phyloP scores from a whole-genome alignment of 1,284 basidiomycete genomes.

The Malassezia sympodialis region DNA sequence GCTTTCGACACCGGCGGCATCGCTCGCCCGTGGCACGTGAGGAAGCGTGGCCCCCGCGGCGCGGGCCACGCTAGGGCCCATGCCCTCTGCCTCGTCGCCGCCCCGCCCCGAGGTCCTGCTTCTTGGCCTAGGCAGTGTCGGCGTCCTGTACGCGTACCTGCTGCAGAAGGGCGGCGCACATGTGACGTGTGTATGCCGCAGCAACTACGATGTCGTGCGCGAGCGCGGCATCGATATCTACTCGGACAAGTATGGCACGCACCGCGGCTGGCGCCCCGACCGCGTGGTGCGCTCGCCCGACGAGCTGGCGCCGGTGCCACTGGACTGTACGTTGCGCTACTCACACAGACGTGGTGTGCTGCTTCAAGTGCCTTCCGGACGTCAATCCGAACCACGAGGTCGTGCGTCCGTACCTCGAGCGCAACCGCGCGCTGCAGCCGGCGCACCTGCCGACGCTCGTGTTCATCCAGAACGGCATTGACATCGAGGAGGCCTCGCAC shows the following conservation, averaged over 20 bases:
- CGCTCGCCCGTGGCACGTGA: not conserved
- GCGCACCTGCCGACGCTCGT: constrained; percentile 54
- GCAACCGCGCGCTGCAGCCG: constrained; percentile 42
- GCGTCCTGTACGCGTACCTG: constrained; percentile 56
- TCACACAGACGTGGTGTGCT: constrained; percentile 52
- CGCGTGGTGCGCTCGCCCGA: constrained; percentile 57
- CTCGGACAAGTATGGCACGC: constrained; percentile 57
- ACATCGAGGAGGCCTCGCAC: constrained; percentile 62
- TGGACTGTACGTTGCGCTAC: constrained; percentile 52
- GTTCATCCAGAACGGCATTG: constrained; percentile 66
- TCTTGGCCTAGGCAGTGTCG: constrained; percentile 53
- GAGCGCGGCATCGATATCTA: constrained; percentile 54
- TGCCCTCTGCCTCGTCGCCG: not conserved
- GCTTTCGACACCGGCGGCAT: constrained; percentile 4
- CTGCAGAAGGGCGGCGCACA: constrained; percentile 57
- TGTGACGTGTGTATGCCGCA: constrained; percentile 65
- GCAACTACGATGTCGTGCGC: constrained; percentile 59
- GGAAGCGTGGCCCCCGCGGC: not conserved
- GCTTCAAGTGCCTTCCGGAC: constrained; percentile 67
- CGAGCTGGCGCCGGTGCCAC: constrained; percentile 57
- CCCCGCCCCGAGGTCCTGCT: constrained; percentile 47
- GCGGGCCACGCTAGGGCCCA: not conserved
- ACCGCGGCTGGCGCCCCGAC: constrained; percentile 58
- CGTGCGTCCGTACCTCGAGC: constrained; percentile 56
- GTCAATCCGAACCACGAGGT: constrained; percentile 56